phyloP scores from a whole-genome alignment of 2,329 filamentous ascomycete species.

The Penicillium sp. region DNA sequence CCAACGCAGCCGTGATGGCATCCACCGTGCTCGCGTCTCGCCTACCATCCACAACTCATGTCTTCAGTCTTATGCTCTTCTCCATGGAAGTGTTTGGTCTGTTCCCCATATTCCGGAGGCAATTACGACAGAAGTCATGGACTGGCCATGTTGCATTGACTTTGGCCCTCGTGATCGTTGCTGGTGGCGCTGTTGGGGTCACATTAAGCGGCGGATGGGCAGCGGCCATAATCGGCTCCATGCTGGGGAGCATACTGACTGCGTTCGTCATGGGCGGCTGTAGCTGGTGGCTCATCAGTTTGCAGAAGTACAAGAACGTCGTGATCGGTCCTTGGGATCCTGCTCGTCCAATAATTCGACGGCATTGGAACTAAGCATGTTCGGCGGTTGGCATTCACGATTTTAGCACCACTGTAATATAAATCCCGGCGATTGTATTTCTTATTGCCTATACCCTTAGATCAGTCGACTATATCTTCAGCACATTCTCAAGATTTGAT shows the following conservation, averaged over 20 bases:
- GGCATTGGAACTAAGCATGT: slow-evolving; percentile 41
- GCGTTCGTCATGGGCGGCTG: slow-evolving; percentile 85
- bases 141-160: slow-evolving; percentile 78
- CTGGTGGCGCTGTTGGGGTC: slow-evolving; percentile 74
- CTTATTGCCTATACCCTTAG: slow-evolving; percentile 24
- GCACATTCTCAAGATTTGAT: not conserved
- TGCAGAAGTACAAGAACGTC: slow-evolving; percentile 99
- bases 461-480: slow-evolving; percentile 4
- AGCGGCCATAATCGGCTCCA: slow-evolving; percentile 67
- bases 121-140: slow-evolving; percentile 80
- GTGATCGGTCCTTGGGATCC: slow-evolving; percentile 98
- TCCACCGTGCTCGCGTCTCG: slow-evolving; percentile 90
- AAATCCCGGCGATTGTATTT: slow-evolving; percentile 15
- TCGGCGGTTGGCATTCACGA: not conserved
- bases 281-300: slow-evolving; percentile 95
- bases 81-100: slow-evolving; percentile 96
- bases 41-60: slow-evolving; percentile 84
- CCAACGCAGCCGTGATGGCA: slow-evolving; percentile 95
- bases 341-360: slow-evolving; percentile 66
- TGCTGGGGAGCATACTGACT: slow-evolving; percentile 73
- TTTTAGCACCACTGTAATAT: slow-evolving; percentile 12
- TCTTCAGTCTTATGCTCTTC: slow-evolving; percentile 93
- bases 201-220: slow-evolving; percentile 56
- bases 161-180: slow-evolving; percentile 71
- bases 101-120: slow-evolving; percentile 94